Base-by-base conservation (phyloP, 352 stramenopile species). In the Pythium guiyangense region DNA sequence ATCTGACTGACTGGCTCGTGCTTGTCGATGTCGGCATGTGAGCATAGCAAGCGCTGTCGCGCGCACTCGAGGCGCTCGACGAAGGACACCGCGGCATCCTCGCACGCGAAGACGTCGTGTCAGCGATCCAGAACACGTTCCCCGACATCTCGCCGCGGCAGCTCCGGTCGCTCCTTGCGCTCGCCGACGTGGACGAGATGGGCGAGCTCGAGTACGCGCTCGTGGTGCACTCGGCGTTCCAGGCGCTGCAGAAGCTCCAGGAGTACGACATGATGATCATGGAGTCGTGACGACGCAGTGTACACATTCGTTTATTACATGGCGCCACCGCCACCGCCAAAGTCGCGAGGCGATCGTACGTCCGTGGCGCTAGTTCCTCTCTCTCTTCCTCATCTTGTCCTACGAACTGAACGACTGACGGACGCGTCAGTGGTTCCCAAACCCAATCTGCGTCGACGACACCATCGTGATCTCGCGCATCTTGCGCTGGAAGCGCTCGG, bases 401-500 rank as follows among this genome's bases (percentile, higher is more conserved):
- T 10, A 17, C 29, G 51, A n/a, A n/a, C n/a, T n/a, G n/a, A n/a
- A n/a, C 10, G 39, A 20, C 39, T 0, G 15, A 44, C 4, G 4
- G 5, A 44, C 14, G n/a, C 39, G 14, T 48, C 39, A 74, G 15
- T 68, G 60, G 40, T 78, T 57, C n/a, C 74, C 73, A 60, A 84
- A 78, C 49, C 70, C 74, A 48, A 86, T 70, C 9, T 75, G 63
- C 49, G 70, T 51, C 40, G 71, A 80, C 11, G 80, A 77, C n/a
- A 89, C 79, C 75, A 91, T 90, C 67, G 92, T 77, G 46, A 94
- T 89, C 26, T 88, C 75, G 27, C 71, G 78, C 82, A 94, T 92
- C 59, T 92, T 92, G 18, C 71, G 66, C 53, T 90, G 79, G 49
- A 96, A 96, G 11, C 87, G 82, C 22, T 82, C 68, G 20, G 79